Evolutionary conservation across 208 protist species (phyloP).

Genomic region (Wallacemonas sp.): DNA sequence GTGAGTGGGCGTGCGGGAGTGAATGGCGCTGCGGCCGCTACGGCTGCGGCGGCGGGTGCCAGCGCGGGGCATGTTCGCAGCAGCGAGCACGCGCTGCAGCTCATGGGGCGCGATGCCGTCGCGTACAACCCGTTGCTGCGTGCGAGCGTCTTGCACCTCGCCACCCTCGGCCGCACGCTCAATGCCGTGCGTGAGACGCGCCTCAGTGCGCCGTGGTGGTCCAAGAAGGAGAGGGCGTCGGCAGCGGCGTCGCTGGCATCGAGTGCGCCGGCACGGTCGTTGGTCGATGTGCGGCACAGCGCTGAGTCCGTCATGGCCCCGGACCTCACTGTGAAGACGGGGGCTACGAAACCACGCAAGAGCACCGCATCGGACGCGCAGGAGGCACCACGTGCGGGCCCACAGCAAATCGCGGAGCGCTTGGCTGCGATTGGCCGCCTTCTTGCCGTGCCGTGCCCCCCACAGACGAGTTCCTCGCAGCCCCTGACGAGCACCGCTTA

Average conservation of each 20-base stretch:
- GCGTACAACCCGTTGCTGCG: constrained; percentile 32
- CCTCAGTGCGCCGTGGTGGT: not conserved
- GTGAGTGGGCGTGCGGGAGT: constrained; percentile 9
- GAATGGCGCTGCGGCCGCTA: too few species aligned
- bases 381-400: too few species aligned
- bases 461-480: not conserved
- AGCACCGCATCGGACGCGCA: too few species aligned
- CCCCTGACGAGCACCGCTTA: too few species aligned
- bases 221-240: not conserved
- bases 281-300: not conserved
- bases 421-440: not conserved
- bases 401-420: not conserved
- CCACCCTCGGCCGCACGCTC: constrained; percentile 25
- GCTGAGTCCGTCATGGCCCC: not conserved
- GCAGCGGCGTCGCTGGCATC: not conserved
- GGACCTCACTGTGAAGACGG: too few species aligned
- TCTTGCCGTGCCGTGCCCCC: not conserved
- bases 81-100: constrained; percentile 21
- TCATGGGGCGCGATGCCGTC: constrained; percentile 16
- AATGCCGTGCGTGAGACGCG: constrained; percentile 12
- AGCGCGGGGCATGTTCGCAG: too few species aligned
- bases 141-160: constrained; percentile 24
- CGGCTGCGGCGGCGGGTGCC: too few species aligned
- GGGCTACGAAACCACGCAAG: too few species aligned
- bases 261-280: not conserved